Evolutionary conservation across 768 basidiomycete genomes (phyloP), one percentile per base, ranked within the genome.

Genomic region (Exidia glandulosa): DNA sequence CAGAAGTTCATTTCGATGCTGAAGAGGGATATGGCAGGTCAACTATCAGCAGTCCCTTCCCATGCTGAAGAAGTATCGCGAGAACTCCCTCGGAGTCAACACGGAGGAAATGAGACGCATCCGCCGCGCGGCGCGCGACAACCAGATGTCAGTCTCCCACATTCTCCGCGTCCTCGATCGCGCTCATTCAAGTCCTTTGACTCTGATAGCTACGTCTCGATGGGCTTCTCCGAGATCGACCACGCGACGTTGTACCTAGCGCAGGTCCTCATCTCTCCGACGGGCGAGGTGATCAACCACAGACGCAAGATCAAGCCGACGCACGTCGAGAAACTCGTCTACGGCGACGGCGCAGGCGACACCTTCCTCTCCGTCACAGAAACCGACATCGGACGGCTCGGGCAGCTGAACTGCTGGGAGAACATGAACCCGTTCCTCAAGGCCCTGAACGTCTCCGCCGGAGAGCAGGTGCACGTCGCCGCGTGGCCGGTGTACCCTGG

Each of bases 301-400:
- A 55, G 55, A 14, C 57, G 59, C 32, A 55, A 60, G 30, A 52
- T 52, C 33, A 58, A 57, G 60, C 55, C 60, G 64, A 70, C 33
- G 65, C 63, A 60, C 54, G 31, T 33, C 32, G 59, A 60, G 54
- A 55, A 56, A n/a, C 31, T 34, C n/a, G 52, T 60, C 34, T 60
- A 34, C 34, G 59, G 59, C 50, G 59, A 60, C 50, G 59, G 59
- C 27, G 33, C 47, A 19, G 59, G 59, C 33, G 32, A 31, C 48
- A 32, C 2, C 13, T 19, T 52, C 12, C 19, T 19, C 19, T 13
- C 9, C 33, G 59, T 60, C 50, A 32, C 37, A 9, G 47, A 60
- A 23, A 56, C 52, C 19, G 48, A 50, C 3, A 52, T 52, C 37
- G 59, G 52, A 3, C 30, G 59, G 12, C 33, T 60, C 4, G 59